Base-by-base conservation (phyloP, 2,329 filamentous ascomycete species). In the Exophiala calicioides region DNA sequence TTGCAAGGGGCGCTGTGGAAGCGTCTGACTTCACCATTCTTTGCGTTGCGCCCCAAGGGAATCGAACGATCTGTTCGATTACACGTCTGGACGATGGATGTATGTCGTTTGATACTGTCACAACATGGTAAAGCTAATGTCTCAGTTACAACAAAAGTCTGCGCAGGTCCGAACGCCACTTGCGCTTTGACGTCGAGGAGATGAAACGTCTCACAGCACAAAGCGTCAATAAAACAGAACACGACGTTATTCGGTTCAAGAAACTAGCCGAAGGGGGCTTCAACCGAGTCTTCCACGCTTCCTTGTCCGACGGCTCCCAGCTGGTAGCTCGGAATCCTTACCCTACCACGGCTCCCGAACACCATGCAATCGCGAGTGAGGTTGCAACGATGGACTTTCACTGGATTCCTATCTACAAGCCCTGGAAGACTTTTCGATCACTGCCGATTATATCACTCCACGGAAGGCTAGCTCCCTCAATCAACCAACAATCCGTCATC, bases 191-290 rank as follows among this genome's bases (percentile, higher is more conserved):
- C 35, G 24, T 62, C 8, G 9, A 42, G 9, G 56, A 50, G 8
- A 53, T 63, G 3, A 44, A 53, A 9, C 40, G 48, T 3, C n/a
- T 49, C 12, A 44, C 55, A 16, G 53, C 58, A 3, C 18, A 10
- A 26, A 44, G 56, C 12, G 47, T 54, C 23, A 8, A 19, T 30
- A 47, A 35, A 19, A 10, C 31, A 7, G 33, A 18, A 12, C 34
- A 47, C 5, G 52, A 61, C 36, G 39, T 62, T 7, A 26, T 26
- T 2, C 10, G 43, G n/a, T 54, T 68, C 34, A 36, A 12, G 5
- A 69, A 69, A 42, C 13, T 69, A 9, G 59, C 60, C 2, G 66
- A 70, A 44, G 66, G 66, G 27, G 64, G 62, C 2, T 67, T 64
- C 43, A 68, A 69, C 47, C 61, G 65, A 2, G 39, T 65, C 0